Percentiles rank a stretch among this genome's conserved stretches.
These are phyloP conservation scores for Hyphodiscus sp. DNA, from an alignment of 2,329 filamentous ascomycete species.

Conservation along the genomic window DNA sequence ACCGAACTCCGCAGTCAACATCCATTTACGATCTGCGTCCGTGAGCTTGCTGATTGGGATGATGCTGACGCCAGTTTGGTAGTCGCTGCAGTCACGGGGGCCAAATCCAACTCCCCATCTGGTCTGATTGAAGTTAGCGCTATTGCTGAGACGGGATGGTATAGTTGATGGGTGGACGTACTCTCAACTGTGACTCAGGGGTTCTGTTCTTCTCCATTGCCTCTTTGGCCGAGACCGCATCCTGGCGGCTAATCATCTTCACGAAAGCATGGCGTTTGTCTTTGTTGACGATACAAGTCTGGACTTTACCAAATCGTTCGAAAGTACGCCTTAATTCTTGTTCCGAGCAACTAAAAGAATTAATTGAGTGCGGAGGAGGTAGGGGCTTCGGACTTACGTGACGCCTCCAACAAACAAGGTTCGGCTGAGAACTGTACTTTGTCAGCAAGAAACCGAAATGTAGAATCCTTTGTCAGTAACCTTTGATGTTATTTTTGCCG, in stretches of 20 bases:
- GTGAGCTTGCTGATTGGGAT: constrained; percentile 91
- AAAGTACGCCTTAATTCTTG: constrained; percentile 77
- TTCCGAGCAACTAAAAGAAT: constrained; percentile 59
- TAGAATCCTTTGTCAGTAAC: constrained; percentile 31
- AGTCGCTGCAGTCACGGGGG: constrained; percentile 94
- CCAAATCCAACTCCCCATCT: constrained; percentile 98
- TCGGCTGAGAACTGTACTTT: constrained; percentile 66
- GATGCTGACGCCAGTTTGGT: constrained; percentile 81
- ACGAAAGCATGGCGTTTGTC: constrained; percentile 98
- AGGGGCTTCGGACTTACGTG: constrained; percentile 51
- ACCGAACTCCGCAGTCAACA: constrained; percentile 86
- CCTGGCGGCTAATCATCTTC: constrained; percentile 89
- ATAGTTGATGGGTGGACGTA: constrained; percentile 14
- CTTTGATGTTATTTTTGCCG: constrained; percentile 72
- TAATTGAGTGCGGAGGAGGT: constrained; percentile 18
- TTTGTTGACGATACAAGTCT: constrained; percentile 96
- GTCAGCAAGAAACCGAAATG: constrained; percentile 16
- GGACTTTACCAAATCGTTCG: constrained; percentile 74
- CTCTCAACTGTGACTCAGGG: constrained; percentile 47
- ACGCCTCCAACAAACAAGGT: constrained; percentile 97
- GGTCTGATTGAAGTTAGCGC: constrained; percentile 50
- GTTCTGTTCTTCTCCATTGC: constrained; percentile 78
- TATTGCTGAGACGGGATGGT: background rate
- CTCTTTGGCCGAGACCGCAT: constrained; percentile 77
- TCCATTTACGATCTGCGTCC: constrained; percentile 96